Evolutionary conservation across 225 moss, liverwort and hornwort genomes (phyloP).

Genomic region (Marchantia paleacea): DNA sequence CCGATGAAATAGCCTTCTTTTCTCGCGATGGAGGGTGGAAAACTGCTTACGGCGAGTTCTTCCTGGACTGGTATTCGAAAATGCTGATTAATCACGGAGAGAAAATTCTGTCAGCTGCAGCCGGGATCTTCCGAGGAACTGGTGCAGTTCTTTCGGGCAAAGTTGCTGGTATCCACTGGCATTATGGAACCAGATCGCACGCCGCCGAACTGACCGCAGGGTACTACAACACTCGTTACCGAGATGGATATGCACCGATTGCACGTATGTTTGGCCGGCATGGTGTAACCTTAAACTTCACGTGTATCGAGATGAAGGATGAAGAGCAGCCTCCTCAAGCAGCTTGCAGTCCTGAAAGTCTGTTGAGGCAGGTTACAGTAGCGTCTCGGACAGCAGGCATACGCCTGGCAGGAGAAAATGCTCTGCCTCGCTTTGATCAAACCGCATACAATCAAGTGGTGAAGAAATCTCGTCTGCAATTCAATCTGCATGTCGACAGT

Average conservation of each 20-base stretch:
- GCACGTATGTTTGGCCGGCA: slow-evolving; percentile 63
- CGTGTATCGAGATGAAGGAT: slow-evolving; percentile 76
- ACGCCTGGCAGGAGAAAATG: slow-evolving; percentile 70
- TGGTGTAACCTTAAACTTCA: slow-evolving; percentile 69
- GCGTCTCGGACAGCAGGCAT: slow-evolving; percentile 60
- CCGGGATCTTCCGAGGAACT: slow-evolving; percentile 66
- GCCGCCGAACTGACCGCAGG: slow-evolving; percentile 75
- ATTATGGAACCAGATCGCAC: slow-evolving; percentile 70
- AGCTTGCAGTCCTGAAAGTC: slow-evolving; percentile 58
- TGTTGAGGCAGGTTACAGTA: slow-evolving; percentile 63
- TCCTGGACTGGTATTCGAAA: slow-evolving; percentile 75
- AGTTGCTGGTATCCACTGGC: slow-evolving; percentile 83
- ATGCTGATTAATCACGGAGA: slow-evolving; percentile 73
- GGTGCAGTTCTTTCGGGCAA: slow-evolving; percentile 66
- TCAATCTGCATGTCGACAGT: slow-evolving; percentile 42
- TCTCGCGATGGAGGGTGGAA: slow-evolving; percentile 61
- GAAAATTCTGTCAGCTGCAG: slow-evolving; percentile 46
- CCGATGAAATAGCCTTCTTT: slow-evolving; percentile 64
- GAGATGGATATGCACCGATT: slow-evolving; percentile 61
- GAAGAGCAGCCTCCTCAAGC: slow-evolving; percentile 63
- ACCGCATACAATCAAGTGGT: slow-evolving; percentile 73
- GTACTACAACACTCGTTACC: slow-evolving; percentile 64
- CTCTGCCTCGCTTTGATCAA: slow-evolving; percentile 63
- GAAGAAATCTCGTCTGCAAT: slow-evolving; percentile 54
- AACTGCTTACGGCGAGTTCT: slow-evolving; percentile 59